Percentiles rank a stretch among this genome's conserved stretches.
Conservation (phyloP, 306 rosid species). For the Pueraria montana region DNA sequence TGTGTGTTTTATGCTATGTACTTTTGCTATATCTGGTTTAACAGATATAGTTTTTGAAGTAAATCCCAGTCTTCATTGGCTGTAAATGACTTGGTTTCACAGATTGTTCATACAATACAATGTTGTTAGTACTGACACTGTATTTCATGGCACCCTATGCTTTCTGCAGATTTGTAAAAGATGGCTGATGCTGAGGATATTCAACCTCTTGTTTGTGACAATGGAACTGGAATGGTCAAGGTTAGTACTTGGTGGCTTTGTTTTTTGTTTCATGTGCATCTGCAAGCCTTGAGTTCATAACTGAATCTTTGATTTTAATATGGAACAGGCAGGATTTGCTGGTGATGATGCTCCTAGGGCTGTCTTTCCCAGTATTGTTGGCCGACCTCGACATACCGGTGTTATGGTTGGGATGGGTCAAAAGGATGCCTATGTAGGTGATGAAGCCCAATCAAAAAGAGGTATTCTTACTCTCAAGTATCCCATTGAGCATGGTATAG, state of each 20-base stretch:
- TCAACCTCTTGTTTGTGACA: too few relatives aligned
- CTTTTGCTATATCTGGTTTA: slow-evolving; percentile 25
- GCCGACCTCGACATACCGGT: too few relatives aligned
- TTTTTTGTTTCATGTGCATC: background rate
- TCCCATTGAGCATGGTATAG: too few relatives aligned
- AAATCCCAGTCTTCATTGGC: background rate
- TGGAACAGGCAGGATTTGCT: too few relatives aligned
- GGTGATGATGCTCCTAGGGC: too few relatives aligned
- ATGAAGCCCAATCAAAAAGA: too few relatives aligned
- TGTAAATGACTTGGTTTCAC: background rate
- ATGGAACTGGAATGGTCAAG: too few relatives aligned
- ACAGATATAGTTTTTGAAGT: background rate
- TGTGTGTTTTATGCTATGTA: background rate
- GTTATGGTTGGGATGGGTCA: too few relatives aligned
- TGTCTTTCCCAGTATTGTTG: too few relatives aligned
- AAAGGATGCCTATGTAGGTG: too few relatives aligned
- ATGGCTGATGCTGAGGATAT: too few relatives aligned
- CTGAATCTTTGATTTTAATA: background rate
- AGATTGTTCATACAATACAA: background rate
- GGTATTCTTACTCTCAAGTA: too few relatives aligned
- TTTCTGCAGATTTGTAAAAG: slow-evolving; percentile 44
- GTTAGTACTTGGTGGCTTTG: background rate
- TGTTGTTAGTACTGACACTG: slow-evolving; percentile 1
- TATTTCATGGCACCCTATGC: background rate
- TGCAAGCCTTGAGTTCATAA: background rate